These are phyloP conservation scores for Ophiostoma montium DNA, from an alignment of 2,329 filamentous ascomycete genomes.

Conservation along the genomic window DNA sequence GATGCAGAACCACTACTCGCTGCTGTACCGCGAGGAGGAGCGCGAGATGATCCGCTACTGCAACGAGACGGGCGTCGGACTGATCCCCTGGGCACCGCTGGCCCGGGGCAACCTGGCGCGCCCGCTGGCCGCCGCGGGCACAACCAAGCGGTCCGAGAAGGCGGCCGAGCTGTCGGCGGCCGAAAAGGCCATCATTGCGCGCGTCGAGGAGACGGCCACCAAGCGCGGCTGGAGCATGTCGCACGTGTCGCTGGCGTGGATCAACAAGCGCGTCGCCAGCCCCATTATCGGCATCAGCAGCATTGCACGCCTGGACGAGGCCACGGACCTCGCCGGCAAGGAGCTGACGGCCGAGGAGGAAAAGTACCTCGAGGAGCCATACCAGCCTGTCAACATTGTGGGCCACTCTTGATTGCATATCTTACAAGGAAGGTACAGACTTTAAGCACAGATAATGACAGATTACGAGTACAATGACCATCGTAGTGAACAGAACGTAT, in stretches of 20 bases:
- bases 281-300: constrained; percentile 50
- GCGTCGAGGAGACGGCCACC: constrained; percentile 12
- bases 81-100: constrained; percentile 26
- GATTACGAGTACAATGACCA: no score
- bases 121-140: constrained; percentile 13
- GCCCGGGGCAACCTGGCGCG: constrained; percentile 20
- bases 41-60: constrained; percentile 24
- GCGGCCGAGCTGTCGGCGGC: constrained; percentile 12
- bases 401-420: constrained; percentile 19
- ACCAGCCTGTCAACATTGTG: constrained; percentile 35
- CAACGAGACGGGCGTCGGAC: constrained; percentile 19
- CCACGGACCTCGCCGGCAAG: constrained; percentile 31
- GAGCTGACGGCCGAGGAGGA: constrained; percentile 44
- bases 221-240: constrained; percentile 12
- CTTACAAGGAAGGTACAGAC: no score
- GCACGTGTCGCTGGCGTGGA: constrained; percentile 51
- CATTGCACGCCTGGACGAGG: constrained; percentile 46
- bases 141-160: constrained; percentile 5
- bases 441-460: no score
- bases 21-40: constrained; percentile 42
- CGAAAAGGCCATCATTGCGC: constrained; percentile 14
- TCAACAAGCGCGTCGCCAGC: constrained; percentile 35
- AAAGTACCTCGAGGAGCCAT: constrained; percentile 47
- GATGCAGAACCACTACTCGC: constrained; percentile 40
- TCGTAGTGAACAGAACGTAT: no score